These are phyloP conservation scores for Boletus fagicola DNA, from an alignment of 768 basidiomycete species.

Conservation along the genomic window DNA sequence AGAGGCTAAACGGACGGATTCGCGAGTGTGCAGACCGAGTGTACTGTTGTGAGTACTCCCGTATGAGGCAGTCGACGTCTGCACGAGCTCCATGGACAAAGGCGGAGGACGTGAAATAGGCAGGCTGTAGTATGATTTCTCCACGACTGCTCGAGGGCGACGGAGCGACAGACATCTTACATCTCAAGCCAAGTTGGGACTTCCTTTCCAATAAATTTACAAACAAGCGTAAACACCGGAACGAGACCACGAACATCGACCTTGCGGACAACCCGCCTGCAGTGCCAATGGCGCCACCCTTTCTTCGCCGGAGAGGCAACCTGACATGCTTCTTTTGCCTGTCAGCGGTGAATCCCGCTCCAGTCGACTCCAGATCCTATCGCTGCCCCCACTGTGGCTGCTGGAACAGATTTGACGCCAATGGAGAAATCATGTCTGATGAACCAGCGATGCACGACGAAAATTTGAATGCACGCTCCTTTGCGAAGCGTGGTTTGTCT, in stretches of 20 bases:
- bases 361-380: conserved; percentile 55
- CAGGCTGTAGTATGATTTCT: conserved; percentile 63
- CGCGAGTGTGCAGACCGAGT: conserved; percentile 26
- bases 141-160: conserved; percentile 60
- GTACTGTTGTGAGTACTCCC: conserved; percentile 53
- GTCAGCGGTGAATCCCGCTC: conserved; percentile 39
- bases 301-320: conserved; percentile 54
- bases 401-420: conserved; percentile 70
- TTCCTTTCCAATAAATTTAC: conserved; percentile 23
- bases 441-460: conserved; percentile 89
- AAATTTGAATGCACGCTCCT: conserved; percentile 63
- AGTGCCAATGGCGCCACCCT: conserved; percentile 19
- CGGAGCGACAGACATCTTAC: conserved; percentile 43
- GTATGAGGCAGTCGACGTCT: conserved; percentile 57
- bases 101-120: conserved; percentile 75
- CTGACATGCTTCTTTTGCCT: conserved; percentile 75
- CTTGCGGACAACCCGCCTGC: not conserved
- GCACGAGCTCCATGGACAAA: conserved; percentile 64
- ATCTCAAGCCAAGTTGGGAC: not conserved
- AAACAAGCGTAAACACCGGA: conserved; percentile 11
- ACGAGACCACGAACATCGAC: not conserved
- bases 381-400: conserved; percentile 66
- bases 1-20: conserved; percentile 57
- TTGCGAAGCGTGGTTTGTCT: conserved; percentile 65
- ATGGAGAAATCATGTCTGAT: conserved; percentile 78